Percentiles rank a stretch among this genome's conserved stretches.
Evolutionary conservation across 1,284 basidiomycete species (phyloP).

Genomic region (Fistulina hepatica): DNA sequence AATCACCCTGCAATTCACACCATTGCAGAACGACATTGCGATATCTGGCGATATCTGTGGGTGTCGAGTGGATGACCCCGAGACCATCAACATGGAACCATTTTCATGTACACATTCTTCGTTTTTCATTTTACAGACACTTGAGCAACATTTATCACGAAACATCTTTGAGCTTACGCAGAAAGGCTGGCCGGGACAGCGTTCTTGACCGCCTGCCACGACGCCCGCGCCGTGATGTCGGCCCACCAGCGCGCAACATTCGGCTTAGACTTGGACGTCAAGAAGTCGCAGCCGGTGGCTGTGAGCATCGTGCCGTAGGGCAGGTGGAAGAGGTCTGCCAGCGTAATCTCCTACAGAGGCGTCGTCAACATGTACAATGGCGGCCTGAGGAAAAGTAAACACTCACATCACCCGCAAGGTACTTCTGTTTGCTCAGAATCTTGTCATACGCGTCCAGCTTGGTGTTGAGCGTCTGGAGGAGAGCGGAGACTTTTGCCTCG

Average conservation of each 20-base stretch:
- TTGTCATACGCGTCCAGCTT: conserved; percentile 40
- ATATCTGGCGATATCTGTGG: too few relatives aligned
- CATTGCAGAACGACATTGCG: too few relatives aligned
- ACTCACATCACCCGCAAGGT: conserved; percentile 38
- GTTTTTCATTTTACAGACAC: too few relatives aligned
- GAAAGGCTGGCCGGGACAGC: too few relatives aligned
- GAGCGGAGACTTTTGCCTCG: conserved; percentile 21
- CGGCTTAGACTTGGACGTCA: not conserved
- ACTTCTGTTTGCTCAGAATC: conserved; percentile 41
- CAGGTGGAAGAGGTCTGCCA: conserved; percentile 8
- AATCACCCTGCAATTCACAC: too few relatives aligned
- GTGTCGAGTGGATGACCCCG: too few relatives aligned
- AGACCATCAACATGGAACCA: too few relatives aligned
- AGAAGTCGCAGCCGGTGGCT: not conserved
- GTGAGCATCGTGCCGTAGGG: not conserved
- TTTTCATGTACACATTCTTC: too few relatives aligned
- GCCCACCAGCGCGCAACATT: conserved; percentile 3
- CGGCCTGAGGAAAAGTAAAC: not conserved
- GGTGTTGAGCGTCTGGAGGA: conserved; percentile 23
- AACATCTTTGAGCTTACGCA: too few relatives aligned
- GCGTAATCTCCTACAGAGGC: conserved; percentile 5
- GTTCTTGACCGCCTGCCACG: conserved; percentile 1
- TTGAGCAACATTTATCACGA: too few relatives aligned
- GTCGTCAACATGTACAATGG: not conserved
- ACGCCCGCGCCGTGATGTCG: conserved; percentile 5